A percentile compares a stretch with the other conserved stretches of the same genome.
Evolutionary conservation across 371 early-diverging fungal genomes (phyloP).

Genomic region (Apophysomyces trapeziformis): DNA sequence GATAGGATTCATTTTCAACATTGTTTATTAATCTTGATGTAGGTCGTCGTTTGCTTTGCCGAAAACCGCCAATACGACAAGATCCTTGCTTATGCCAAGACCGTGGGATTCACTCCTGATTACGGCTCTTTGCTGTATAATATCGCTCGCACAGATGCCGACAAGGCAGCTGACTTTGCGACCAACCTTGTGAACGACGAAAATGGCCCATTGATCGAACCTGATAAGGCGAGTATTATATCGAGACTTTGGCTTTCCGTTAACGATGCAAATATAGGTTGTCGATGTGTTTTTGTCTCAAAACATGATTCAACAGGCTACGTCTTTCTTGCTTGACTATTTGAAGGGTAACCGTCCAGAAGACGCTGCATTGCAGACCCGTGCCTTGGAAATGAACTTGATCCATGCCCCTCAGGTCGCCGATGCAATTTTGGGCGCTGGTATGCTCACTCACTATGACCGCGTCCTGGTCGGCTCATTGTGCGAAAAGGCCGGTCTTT

Average conservation of each 20-base stretch:
- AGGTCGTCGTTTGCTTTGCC: conserved; percentile 94
- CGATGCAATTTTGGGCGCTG: conserved; percentile 95
- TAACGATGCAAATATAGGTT: conserved; percentile 8
- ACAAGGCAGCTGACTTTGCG: conserved; percentile 94
- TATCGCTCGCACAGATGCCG: conserved; percentile 90
- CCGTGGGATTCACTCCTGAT: conserved; percentile 93
- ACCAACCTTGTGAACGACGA: conserved; percentile 84
- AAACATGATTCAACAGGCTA: conserved; percentile 95
- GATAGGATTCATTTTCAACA: no score
- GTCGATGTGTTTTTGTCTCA: conserved; percentile 91
- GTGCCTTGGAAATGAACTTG: conserved; percentile 96
- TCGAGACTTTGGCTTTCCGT: no score
- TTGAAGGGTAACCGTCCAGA: conserved; percentile 91
- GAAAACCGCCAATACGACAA: conserved; percentile 96
- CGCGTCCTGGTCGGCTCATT: conserved; percentile 86
- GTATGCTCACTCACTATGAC: conserved; percentile 96
- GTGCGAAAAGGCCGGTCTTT: conserved; percentile 97
- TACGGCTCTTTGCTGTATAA: conserved; percentile 87
- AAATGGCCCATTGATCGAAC: conserved; percentile 79
- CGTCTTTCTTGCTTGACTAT: conserved; percentile 94
- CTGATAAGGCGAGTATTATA: conserved; percentile 69
- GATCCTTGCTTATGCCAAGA: conserved; percentile 93
- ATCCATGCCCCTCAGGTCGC: conserved; percentile 97
- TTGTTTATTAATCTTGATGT: not conserved
- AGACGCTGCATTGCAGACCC: conserved; percentile 93